These are phyloP conservation scores for Wickerhamiella kazuoi DNA, from an alignment of 805 yeast genomes.

Conservation along the genomic window DNA sequence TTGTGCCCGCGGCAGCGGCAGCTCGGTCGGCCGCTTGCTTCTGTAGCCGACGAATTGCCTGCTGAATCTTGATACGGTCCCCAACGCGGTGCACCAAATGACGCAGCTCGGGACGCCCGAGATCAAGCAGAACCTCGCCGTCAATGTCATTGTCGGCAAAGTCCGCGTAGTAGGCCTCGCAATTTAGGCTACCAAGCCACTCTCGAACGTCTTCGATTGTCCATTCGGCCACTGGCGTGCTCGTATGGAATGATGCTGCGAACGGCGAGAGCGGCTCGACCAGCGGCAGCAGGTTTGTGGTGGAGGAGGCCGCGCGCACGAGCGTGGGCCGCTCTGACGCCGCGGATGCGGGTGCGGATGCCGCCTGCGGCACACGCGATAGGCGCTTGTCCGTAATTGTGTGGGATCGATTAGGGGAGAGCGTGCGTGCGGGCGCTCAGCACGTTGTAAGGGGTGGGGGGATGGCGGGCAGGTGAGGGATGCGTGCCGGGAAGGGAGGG, in stretches of 20 bases:
- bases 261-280: constrained; percentile 17
- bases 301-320: not conserved
- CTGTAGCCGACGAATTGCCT: not conserved
- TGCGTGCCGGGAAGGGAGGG: too few relatives aligned
- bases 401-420: too few relatives aligned
- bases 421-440: too few relatives aligned
- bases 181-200: constrained; percentile 20
- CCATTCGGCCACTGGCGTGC: constrained; percentile 13
- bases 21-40: not conserved
- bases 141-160: constrained; percentile 35
- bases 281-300: constrained; percentile 13
- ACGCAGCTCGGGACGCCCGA: constrained; percentile 45
- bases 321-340: not conserved
- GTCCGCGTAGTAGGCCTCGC: constrained; percentile 15
- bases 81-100: constrained; percentile 70
- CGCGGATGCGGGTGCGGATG: not conserved
- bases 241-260: constrained; percentile 9
- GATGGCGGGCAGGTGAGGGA: too few relatives aligned
- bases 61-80: constrained; percentile 50
- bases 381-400: too few relatives aligned
- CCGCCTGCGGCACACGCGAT: too few relatives aligned
- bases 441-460: too few relatives aligned
- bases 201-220: constrained; percentile 15
- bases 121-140: constrained; percentile 36
- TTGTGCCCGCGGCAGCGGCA: not conserved